Conservation (phyloP, 2,329 filamentous ascomycete species). For the Talaromyces rugulosus region DNA sequence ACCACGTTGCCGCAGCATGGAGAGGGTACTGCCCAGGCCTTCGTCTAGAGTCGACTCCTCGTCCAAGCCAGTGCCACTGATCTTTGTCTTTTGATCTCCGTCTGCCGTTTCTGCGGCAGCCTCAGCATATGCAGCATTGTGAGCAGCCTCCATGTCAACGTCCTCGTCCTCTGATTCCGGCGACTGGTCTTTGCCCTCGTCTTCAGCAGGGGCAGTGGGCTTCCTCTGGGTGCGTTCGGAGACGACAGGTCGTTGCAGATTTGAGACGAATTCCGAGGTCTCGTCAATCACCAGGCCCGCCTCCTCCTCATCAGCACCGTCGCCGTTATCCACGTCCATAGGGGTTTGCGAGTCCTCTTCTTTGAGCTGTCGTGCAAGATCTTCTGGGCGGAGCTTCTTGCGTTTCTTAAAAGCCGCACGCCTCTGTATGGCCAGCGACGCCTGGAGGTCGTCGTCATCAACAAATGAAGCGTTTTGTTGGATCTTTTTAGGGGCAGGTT, state of each 20-base stretch:
- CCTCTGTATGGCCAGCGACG: conserved; percentile 76
- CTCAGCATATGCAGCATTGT: conserved; percentile 51
- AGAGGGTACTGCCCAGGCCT: conserved; percentile 77
- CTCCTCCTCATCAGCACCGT: conserved; percentile 44
- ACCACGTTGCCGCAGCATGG: conserved; percentile 79
- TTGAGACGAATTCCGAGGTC: conserved; percentile 89
- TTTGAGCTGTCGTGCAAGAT: conserved; percentile 74
- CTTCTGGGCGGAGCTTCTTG: conserved; percentile 80
- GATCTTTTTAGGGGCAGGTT: conserved; percentile 53
- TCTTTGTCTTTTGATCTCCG: conserved; percentile 52
- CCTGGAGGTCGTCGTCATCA: conserved; percentile 90
- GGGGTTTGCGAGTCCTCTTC: conserved; percentile 54
- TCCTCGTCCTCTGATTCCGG: conserved; percentile 16
- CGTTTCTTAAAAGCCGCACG: conserved; percentile 84
- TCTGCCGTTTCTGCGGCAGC: conserved; percentile 30
- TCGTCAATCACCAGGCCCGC: conserved; percentile 87
- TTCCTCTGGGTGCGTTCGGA: conserved; percentile 48
- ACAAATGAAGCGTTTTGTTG: conserved; percentile 65
- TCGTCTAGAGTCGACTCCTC: conserved; percentile 75
- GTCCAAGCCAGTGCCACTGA: conserved; percentile 67
- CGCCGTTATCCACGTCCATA: conserved; percentile 58
- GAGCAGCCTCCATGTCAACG: conserved; percentile 42
- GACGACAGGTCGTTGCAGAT: conserved; percentile 64
- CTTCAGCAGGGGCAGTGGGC: conserved; percentile 33
- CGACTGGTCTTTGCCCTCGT: conserved; percentile 15